phyloP scores from a whole-genome alignment of 2,329 filamentous ascomycete genomes.

The Sporothrix sp. region DNA sequence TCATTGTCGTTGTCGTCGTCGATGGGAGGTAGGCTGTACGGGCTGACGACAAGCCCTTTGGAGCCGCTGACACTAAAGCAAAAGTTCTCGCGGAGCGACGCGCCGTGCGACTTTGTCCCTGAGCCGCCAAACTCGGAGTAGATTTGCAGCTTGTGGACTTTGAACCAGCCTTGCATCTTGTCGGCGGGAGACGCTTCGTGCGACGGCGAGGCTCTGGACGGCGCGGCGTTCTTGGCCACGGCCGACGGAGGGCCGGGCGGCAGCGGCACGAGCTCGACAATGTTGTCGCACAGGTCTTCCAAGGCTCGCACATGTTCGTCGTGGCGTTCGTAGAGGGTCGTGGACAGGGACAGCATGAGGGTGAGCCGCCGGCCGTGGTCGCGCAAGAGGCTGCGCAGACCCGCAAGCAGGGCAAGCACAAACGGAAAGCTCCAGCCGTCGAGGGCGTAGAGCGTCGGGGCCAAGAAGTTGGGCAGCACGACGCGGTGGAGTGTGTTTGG shows the following conservation, averaged over 20 bases:
- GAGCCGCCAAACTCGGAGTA: slow-evolving; percentile 80
- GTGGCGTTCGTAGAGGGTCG: slow-evolving; percentile 67
- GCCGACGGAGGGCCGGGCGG: slow-evolving; percentile 32
- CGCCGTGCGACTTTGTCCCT: slow-evolving; percentile 59
- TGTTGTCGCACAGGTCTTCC: slow-evolving; percentile 74
- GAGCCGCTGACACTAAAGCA: slow-evolving; percentile 79
- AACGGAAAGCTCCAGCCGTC: slow-evolving; percentile 59
- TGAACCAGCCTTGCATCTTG: slow-evolving; percentile 75
- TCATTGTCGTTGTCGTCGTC: slow-evolving; percentile 54
- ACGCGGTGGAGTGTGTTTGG: slow-evolving; percentile 64
- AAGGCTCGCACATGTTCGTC: slow-evolving; percentile 75
- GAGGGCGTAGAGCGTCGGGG: slow-evolving; percentile 72
- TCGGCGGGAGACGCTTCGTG: slow-evolving; percentile 44
- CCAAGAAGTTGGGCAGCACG: slow-evolving; percentile 74
- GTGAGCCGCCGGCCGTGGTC: slow-evolving; percentile 56
- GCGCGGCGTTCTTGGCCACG: neutral
- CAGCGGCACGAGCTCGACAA: slow-evolving; percentile 62
- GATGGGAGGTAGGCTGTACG: slow-evolving; percentile 80
- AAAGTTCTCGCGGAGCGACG: slow-evolving; percentile 69
- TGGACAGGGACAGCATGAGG: slow-evolving; percentile 65
- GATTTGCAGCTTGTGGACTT: slow-evolving; percentile 71
- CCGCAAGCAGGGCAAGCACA: slow-evolving; percentile 72
- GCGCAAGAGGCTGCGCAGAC: slow-evolving; percentile 64
- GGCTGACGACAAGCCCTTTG: slow-evolving; percentile 73
- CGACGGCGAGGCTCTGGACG: slow-evolving; percentile 25